phyloP scores from a whole-genome alignment of 345 rosid species.

The Melaleuca quinquenervia region DNA sequence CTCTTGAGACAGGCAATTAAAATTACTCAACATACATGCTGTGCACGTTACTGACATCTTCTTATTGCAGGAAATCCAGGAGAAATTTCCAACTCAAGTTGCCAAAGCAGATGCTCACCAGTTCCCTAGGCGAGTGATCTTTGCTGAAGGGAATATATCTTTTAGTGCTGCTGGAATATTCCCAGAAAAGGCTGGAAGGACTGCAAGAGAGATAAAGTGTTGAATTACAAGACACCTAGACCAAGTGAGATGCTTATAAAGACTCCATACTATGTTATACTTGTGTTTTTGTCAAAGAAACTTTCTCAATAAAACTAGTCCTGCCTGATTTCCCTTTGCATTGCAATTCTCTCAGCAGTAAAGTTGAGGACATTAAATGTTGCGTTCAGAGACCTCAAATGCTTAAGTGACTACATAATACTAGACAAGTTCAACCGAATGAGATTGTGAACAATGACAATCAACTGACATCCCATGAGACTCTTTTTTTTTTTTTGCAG shows the following conservation, averaged over 20 bases:
- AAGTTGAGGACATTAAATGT: neutral
- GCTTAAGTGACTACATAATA: neutral
- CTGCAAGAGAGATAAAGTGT: slow-evolving; percentile 21
- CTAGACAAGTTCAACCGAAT: neutral
- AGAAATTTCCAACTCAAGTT: neutral
- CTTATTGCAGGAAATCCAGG: neutral
- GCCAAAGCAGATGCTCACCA: slow-evolving; percentile 29
- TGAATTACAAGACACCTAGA: neutral
- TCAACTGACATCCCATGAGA: neutral
- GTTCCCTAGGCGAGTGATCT: slow-evolving; percentile 54
- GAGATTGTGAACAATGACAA: neutral
- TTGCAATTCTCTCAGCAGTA: neutral
- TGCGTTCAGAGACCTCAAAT: neutral
- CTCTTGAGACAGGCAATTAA: neutral
- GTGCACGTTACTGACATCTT: neutral
- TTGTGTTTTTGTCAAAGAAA: neutral
- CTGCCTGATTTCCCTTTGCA: neutral
- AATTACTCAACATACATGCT: neutral
- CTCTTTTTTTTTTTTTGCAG: neutral
- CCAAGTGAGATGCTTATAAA: neutral
- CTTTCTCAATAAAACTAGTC: neutral
- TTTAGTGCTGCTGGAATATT: slow-evolving; percentile 50
- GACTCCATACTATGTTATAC: neutral
- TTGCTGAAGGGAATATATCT: slow-evolving; percentile 49
- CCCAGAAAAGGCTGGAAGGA: slow-evolving; percentile 73